Percentiles rank a stretch among this genome's conserved stretches.
These are phyloP conservation scores for Cryptococcus sp. DNA, from an alignment of 1,284 basidiomycete species.

Conservation along the genomic window DNA sequence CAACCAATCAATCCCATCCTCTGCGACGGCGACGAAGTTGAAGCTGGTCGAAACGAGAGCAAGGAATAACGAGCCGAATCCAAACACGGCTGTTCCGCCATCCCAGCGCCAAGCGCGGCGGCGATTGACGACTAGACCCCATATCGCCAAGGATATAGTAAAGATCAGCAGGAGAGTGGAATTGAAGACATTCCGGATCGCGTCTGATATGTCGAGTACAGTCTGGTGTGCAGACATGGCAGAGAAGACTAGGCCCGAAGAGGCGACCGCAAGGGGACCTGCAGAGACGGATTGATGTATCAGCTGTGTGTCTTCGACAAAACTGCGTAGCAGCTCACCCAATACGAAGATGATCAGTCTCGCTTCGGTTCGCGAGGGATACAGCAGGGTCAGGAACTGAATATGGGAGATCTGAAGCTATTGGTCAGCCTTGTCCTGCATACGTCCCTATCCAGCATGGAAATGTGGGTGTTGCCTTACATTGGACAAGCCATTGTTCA, in stretches of 20 bases:
- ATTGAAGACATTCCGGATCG: slow-evolving; percentile 91
- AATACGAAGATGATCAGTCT: slow-evolving; percentile 84
- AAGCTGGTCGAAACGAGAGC: slow-evolving; percentile 77
- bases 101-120: slow-evolving; percentile 91
- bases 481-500: slow-evolving; percentile 81
- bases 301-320: slow-evolving; percentile 7
- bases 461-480: slow-evolving; percentile 54
- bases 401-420: slow-evolving; percentile 84
- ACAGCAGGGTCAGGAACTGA: slow-evolving; percentile 94
- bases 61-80: slow-evolving; percentile 73
- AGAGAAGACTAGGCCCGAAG: slow-evolving; percentile 82
- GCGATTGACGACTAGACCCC: slow-evolving; percentile 90
- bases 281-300: slow-evolving; percentile 12
- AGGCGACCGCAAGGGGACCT: slow-evolving; percentile 83
- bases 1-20: slow-evolving; percentile 82
- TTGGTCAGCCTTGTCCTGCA: background rate
- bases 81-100: slow-evolving; percentile 94
- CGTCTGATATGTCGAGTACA: slow-evolving; percentile 67
- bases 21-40: slow-evolving; percentile 82
- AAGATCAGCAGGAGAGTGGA: slow-evolving; percentile 92
- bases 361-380: slow-evolving; percentile 88
- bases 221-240: slow-evolving; percentile 61
- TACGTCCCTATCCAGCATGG: background rate
- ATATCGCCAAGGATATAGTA: slow-evolving; percentile 83
- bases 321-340: slow-evolving; percentile 55